These are phyloP conservation scores for Phytopythium mirpurense DNA, from an alignment of 352 stramenopile species.

Conservation along the genomic window DNA sequence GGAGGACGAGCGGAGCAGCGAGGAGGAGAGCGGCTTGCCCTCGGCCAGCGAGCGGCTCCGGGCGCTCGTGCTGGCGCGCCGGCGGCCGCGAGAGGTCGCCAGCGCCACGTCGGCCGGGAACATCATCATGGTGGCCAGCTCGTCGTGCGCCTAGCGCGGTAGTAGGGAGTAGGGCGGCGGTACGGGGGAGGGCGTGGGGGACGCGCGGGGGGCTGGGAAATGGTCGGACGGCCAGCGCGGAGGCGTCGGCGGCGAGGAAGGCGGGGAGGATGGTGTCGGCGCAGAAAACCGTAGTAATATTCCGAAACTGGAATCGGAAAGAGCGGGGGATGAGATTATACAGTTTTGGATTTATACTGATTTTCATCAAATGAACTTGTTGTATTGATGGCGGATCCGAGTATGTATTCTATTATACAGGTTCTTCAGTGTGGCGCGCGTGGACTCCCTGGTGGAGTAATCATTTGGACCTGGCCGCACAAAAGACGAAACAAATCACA, in stretches of 20 bases:
- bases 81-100: slow-evolving; percentile 16
- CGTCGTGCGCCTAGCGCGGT: neutral
- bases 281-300: no score
- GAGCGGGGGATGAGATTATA: neutral
- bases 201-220: no score
- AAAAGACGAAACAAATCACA: no score
- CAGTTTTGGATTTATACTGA: neutral
- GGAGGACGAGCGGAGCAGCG: neutral
- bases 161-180: no score
- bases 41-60: slow-evolving; percentile 23
- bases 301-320: neutral
- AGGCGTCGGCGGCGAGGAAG: neutral
- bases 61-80: slow-evolving; percentile 17
- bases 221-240: neutral
- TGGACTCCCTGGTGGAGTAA: no score
- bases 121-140: slow-evolving; percentile 17
- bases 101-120: slow-evolving; percentile 26
- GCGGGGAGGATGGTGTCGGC: no score
- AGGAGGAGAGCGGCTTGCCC: slow-evolving; percentile 2
- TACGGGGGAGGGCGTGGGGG: no score
- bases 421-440: neutral
- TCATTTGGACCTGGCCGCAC: no score
- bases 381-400: neutral
- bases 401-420: slow-evolving; percentile 1
- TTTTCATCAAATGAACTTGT: neutral